phyloP scores from a whole-genome alignment of 2,329 filamentous ascomycete species.

The Diaporthe humulicola region DNA sequence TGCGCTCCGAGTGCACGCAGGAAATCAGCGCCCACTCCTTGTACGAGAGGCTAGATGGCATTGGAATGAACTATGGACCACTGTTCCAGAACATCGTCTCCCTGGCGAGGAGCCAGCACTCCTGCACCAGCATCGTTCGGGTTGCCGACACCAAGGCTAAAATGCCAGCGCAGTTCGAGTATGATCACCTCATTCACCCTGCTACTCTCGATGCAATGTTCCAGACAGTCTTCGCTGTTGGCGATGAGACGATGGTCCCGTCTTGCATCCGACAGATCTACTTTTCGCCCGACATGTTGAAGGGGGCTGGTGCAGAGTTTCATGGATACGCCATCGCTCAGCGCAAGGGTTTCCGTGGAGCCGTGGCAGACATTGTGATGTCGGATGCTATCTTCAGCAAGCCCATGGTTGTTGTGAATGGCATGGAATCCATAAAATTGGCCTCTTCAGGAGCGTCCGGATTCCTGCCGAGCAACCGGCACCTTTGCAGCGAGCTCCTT shows the following conservation, averaged over 20 bases:
- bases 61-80: constrained; percentile 66
- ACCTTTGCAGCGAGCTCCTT: constrained; percentile 61
- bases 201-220: constrained; percentile 69
- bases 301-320: constrained; percentile 52
- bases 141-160: constrained; percentile 63
- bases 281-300: constrained; percentile 56
- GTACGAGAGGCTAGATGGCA: constrained; percentile 63
- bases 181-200: constrained; percentile 68
- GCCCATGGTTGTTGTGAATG: constrained; percentile 58
- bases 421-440: constrained; percentile 59
- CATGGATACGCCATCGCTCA: constrained; percentile 56
- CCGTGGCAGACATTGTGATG: constrained; percentile 60
- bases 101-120: constrained; percentile 49
- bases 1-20: constrained; percentile 49
- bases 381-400: constrained; percentile 49
- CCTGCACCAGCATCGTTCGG: constrained; percentile 54
- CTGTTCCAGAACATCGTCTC: constrained; percentile 62
- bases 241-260: constrained; percentile 63
- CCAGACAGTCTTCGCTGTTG: constrained; percentile 63
- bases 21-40: constrained; percentile 58
- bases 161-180: constrained; percentile 69
- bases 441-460: constrained; percentile 45
- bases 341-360: constrained; percentile 52
- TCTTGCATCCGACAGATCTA: constrained; percentile 60
- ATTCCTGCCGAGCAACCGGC: constrained; percentile 63